These are phyloP conservation scores for Alternaria dauci DNA, from an alignment of 2,329 filamentous ascomycete species.

Conservation along the genomic window DNA sequence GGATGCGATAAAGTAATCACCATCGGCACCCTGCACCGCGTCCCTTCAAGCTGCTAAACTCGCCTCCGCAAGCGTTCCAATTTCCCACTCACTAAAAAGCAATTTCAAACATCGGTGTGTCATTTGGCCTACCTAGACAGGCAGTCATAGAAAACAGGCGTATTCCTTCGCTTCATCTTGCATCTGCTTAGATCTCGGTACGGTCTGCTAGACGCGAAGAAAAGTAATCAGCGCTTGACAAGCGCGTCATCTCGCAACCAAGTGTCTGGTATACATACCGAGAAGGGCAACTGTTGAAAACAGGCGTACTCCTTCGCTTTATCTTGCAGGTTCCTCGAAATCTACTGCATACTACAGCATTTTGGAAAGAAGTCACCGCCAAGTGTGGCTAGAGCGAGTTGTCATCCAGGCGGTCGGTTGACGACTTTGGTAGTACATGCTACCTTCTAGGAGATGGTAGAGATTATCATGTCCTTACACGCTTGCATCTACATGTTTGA, in stretches of 20 bases:
- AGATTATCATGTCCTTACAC: not conserved
- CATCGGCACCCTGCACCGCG: not conserved
- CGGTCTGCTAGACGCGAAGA: not conserved
- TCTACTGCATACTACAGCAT: not conserved
- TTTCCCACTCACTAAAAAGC: not conserved
- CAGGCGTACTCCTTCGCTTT: slow-evolving; percentile 18
- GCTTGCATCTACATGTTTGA: not conserved
- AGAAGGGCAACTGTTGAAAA: slow-evolving; percentile 14
- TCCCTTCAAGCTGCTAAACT: not conserved
- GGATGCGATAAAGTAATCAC: not conserved
- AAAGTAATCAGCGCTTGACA: slow-evolving; percentile 8
- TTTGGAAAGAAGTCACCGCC: not conserved
- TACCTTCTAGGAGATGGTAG: not conserved
- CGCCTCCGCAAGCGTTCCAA: slow-evolving; percentile 1
- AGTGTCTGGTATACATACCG: not conserved
- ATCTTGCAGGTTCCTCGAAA: slow-evolving; percentile 5
- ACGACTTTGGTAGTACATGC: not conserved
- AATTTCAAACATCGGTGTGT: not conserved
- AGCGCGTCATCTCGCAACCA: not conserved
- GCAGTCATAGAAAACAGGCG: slow-evolving; percentile 18
- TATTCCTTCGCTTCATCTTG: slow-evolving; percentile 16
- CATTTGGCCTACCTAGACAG: slow-evolving; percentile 8
- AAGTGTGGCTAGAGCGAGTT: not conserved
- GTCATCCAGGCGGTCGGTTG: not conserved
- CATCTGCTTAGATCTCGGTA: slow-evolving; percentile 6